A percentile compares a stretch with the other conserved stretches of the same genome.
phyloP scores from a whole-genome alignment of 441 rosid genomes.

The Bocquillonia castaneifolia region DNA sequence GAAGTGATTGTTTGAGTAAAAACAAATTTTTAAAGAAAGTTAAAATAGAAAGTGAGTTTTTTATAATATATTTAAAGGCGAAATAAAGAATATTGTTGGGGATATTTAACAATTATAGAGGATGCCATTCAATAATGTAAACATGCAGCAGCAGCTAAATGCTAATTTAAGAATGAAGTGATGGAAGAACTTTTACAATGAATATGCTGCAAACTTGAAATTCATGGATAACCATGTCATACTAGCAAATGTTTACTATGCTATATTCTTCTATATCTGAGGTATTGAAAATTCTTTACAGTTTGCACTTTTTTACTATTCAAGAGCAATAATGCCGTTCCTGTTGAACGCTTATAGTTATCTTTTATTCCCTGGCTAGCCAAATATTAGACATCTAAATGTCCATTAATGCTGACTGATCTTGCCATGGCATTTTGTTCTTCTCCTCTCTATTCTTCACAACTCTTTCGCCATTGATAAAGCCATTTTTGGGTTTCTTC shows the following conservation, averaged over 20 bases:
- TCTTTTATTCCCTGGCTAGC: background rate
- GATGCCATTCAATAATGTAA: too few species aligned
- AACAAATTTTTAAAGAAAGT: too few species aligned
- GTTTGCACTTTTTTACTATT: background rate
- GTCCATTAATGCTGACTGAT: slow-evolving; percentile 25
- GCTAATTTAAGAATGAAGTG: background rate
- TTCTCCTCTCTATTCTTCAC: slow-evolving; percentile 9
- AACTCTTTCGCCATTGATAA: slow-evolving; percentile 29
- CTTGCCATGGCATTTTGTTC: slow-evolving; percentile 41
- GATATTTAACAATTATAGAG: too few species aligned
- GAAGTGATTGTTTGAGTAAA: too few species aligned
- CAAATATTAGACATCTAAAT: background rate
- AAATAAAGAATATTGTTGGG: too few species aligned
- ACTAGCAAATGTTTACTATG: background rate
- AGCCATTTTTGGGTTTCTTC: slow-evolving; percentile 26
- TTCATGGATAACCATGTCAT: background rate
- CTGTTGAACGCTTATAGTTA: background rate
- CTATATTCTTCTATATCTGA: background rate
- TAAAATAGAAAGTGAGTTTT: too few species aligned
- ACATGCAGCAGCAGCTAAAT: background rate
- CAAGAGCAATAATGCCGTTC: background rate
- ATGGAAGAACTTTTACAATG: background rate
- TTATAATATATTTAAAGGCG: too few species aligned
- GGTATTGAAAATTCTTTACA: background rate
- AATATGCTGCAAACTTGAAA: background rate